Base-by-base conservation (phyloP, 345 rosid genomes). In the Salix viminalis region DNA sequence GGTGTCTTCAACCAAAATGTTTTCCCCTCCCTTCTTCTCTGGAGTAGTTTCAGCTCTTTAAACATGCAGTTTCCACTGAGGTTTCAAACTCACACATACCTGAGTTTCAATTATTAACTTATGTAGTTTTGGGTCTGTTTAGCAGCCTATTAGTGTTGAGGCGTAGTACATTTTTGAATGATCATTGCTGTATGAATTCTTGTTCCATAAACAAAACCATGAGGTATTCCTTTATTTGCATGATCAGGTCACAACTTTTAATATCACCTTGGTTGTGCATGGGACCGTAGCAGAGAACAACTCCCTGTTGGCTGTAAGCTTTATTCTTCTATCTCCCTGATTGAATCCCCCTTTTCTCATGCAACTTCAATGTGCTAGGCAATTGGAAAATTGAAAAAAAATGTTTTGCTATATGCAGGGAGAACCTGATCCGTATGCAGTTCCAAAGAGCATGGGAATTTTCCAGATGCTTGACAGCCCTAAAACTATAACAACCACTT, bases 271-370 rank as follows among this genome's bases (percentile, higher is more conserved):
- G 86, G 94, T 94, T 42, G 97, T 91, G 84, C 98, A 82, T 75
- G 97, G 99, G 70, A 91, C 97, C 68, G 80, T 92, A 65, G 88
- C 97, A 7, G 99, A 95, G 84, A 83, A 86, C 72, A 85, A 86
- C 78, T 30, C 75, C 75, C 64, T 74, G 46, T 79, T 67, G 65
- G 54, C 77, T 24, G 94, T 91, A 85, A 78, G 89, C 69, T 78
- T 15, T 41, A 24, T 24, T 71, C 60, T 71, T 67, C 65, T 7
- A 28, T 66, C 73, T 67, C 60, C 50, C 65, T 44, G 42, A 21
- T 71, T 19, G 39, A 16, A 10, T 36, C 23, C 2, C 7, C 5
- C 13, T n/a, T 19, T 16, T 10, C 60, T 23, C 67, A 42, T 48
- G 3, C 14, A 26, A 14, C 41, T 10, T 71, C 7, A 0, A 14